These are phyloP conservation scores for Puccinia triticina DNA, from an alignment of 1,284 basidiomycete species.

Conservation along the genomic window DNA sequence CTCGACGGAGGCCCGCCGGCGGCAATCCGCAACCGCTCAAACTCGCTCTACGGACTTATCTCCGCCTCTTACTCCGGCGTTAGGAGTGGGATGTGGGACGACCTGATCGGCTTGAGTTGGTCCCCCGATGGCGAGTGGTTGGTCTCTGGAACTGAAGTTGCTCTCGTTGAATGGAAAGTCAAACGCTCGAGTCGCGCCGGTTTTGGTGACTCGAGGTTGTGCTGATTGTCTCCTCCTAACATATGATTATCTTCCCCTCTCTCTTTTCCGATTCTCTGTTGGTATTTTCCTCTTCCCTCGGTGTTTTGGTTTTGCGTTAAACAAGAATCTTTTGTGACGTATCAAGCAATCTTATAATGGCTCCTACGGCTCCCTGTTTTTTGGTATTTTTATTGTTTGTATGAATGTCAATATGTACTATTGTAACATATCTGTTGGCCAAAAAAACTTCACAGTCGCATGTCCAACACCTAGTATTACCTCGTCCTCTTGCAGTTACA, in stretches of 20 bases:
- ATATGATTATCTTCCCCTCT: too few species aligned
- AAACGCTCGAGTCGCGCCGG: conserved; percentile 33
- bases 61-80: conserved; percentile 13
- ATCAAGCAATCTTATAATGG: too few species aligned
- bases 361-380: not conserved
- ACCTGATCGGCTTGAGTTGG: conserved; percentile 49
- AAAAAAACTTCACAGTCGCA: too few species aligned
- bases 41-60: conserved; percentile 12
- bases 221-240: conserved; percentile 15
- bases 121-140: conserved; percentile 36
- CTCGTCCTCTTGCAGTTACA: too few species aligned
- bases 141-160: conserved; percentile 46
- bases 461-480: too few species aligned
- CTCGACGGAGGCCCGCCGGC: not conserved
- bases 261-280: too few species aligned
- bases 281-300: too few species aligned
- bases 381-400: not conserved
- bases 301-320: too few species aligned
- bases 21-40: not conserved
- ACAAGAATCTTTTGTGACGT: too few species aligned
- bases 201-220: conserved; percentile 48
- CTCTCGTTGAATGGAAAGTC: conserved; percentile 50
- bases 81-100: conserved; percentile 47
- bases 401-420: too few species aligned
- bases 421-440: too few species aligned